Base-by-base conservation (phyloP, 116 monocot genomes). In the Cymodocea nodosa region DNA sequence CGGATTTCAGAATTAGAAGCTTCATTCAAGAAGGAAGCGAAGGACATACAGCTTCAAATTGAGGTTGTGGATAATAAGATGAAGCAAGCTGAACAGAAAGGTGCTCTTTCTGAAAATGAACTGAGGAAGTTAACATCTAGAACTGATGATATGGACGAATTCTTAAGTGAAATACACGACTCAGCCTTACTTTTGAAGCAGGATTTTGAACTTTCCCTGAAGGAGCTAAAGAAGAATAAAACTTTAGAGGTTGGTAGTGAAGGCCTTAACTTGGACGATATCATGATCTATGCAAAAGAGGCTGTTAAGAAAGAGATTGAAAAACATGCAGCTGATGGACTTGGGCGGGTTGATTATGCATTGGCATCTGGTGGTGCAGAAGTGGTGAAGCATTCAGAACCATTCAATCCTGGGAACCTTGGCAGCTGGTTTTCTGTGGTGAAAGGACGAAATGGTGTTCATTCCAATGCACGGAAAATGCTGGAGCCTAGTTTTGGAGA, bases 401-500 rank as follows among this genome's bases (percentile, higher is more conserved):
- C 89, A 4, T 89, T 74, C 76, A 37, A 20, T 48, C 35, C 50
- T 57, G 65, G 76, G 50, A 85, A 80, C 56, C 12, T 48, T 48
- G 59, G 54, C 37, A 35, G 58, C 12, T 74, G 70, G 74, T 20
- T 66, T 70, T 54, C 68, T 70, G 73, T 67, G 59, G 56, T 16
- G 15, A 66, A 61, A 54, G 67, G 36, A 36, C 69, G 62, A 36
- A 52, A 60, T 68, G 48, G 62, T 35, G 75, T 84, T 73, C 74
- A 83, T 73, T 24, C 25, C 15, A 74, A 75, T 72, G 92, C 92
- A 1, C 71, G 81, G 2, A 99, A 89, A 66, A 92, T 99, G 86
- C 76, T 99, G 36, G 76, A 92, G 70, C 92, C 99, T 23, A 99
- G 99, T 74, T 99, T 92, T 74, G 99, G 99, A 49, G 92, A 99